Evolutionary conservation across 164 flowering plant species (phyloP).

Genomic region (Litsea cubeba): DNA sequence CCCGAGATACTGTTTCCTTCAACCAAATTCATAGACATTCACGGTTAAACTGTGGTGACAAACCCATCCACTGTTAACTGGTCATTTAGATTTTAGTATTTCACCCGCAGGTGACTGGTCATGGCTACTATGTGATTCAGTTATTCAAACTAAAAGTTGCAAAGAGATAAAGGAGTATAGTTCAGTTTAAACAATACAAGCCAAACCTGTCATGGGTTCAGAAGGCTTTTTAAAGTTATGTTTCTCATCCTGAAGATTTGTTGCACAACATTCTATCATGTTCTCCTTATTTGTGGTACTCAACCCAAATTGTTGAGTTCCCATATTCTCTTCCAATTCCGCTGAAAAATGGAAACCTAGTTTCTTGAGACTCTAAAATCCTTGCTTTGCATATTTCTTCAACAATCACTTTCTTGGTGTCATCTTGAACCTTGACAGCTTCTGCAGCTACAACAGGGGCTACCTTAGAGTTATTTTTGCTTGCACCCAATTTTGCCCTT

Average conservation of each 20-base stretch:
- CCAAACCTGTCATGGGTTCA: neutral
- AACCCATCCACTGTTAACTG: neutral
- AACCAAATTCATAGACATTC: neutral
- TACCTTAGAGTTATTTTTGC: constrained; percentile 30
- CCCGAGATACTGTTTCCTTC: neutral
- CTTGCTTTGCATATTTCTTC: constrained; percentile 19
- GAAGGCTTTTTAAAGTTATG: constrained; percentile 11
- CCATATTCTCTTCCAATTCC: constrained; percentile 10
- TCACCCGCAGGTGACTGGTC: neutral
- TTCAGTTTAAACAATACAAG: neutral
- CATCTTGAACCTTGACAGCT: constrained; percentile 16
- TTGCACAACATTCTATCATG: constrained; percentile 5
- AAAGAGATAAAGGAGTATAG: neutral
- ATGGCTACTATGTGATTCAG: neutral
- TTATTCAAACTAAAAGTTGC: neutral
- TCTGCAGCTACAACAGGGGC: constrained; percentile 25
- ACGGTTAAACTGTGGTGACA: neutral
- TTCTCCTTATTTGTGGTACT: neutral
- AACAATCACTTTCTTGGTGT: constrained; percentile 9
- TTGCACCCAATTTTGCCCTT: constrained; percentile 28
- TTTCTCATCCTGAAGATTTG: constrained; percentile 12
- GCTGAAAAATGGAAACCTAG: neutral
- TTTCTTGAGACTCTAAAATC: constrained; percentile 10
- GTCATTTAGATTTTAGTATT: neutral
- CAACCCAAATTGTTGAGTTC: constrained; percentile 8